These are phyloP conservation scores for Candida michaelii DNA, from an alignment of 805 yeast species.

Conservation along the genomic window DNA sequence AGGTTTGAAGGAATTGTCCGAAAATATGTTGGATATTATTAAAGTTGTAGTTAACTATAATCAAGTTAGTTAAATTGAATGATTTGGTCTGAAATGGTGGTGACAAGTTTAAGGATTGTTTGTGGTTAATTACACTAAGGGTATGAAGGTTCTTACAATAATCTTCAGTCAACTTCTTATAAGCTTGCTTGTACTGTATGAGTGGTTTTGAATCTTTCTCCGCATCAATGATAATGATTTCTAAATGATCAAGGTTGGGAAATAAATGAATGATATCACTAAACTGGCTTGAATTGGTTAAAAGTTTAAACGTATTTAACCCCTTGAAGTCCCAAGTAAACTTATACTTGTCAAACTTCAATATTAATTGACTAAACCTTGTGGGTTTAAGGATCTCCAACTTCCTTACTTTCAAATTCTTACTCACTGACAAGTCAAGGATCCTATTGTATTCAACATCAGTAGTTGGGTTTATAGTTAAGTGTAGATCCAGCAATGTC, in stretches of 20 bases:
- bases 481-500: constrained; percentile 20
- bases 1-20: constrained; percentile 25
- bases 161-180: background rate
- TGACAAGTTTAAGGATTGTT: constrained; percentile 21
- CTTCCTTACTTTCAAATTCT: constrained; percentile 19
- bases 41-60: constrained; percentile 35
- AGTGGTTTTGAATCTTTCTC: background rate
- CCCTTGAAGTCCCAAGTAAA: constrained; percentile 27
- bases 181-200: constrained; percentile 1
- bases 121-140: constrained; percentile 20
- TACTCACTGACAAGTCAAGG: constrained; percentile 25
- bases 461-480: constrained; percentile 22
- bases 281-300: constrained; percentile 12
- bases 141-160: constrained; percentile 15
- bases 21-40: constrained; percentile 23
- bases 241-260: constrained; percentile 10
- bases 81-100: constrained; percentile 23
- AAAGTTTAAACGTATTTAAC: constrained; percentile 20
- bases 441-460: constrained; percentile 28
- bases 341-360: constrained; percentile 22
- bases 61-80: constrained; percentile 27
- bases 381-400: constrained; percentile 32
- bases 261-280: constrained; percentile 7
- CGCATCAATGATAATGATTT: background rate
- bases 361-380: constrained; percentile 25